Percentiles rank a stretch among this genome's conserved stretches.
Conservation (phyloP, 164 flowering plant genomes). For the Magnolia changhungtana region DNA sequence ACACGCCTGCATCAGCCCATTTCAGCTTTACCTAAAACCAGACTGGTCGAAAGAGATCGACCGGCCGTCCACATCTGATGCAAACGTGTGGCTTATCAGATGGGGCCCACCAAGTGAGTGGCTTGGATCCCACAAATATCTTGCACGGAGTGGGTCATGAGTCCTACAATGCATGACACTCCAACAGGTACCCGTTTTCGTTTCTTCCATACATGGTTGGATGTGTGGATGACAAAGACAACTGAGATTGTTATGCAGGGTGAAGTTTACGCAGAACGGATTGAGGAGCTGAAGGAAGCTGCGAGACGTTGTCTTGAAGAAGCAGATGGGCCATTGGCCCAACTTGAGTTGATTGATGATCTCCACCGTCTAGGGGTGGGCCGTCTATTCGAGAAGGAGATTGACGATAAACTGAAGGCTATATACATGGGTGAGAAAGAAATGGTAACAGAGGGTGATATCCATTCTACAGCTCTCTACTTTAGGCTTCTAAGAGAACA, state of each 20-base stretch:
- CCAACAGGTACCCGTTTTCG: not conserved
- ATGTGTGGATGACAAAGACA: not conserved
- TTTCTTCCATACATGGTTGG: not conserved
- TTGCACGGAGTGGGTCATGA: too few relatives aligned
- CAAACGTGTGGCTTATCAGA: too few relatives aligned
- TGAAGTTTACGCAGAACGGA: not conserved
- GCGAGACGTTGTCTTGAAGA: slow-evolving; percentile 9
- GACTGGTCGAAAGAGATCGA: too few relatives aligned
- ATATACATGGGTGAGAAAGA: not conserved
- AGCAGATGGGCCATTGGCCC: slow-evolving; percentile 6
- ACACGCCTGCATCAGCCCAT: too few relatives aligned
- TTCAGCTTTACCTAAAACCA: too few relatives aligned
- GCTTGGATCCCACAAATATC: too few relatives aligned
- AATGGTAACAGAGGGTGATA: not conserved
- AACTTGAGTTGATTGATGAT: slow-evolving; percentile 22
- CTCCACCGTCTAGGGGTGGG: slow-evolving; percentile 27
- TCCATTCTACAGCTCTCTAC: slow-evolving; percentile 1
- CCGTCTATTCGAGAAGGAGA: slow-evolving; percentile 22
- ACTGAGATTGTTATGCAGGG: not conserved
- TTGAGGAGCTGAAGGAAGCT: slow-evolving; percentile 16
- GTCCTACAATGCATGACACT: too few relatives aligned
- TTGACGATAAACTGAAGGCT: not conserved
- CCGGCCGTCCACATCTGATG: too few relatives aligned
- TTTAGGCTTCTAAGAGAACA: slow-evolving; percentile 13
- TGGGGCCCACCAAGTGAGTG: too few relatives aligned